These are phyloP conservation scores for Botryobasidium botryosum DNA, from an alignment of 768 basidiomycete species.

Conservation along the genomic window DNA sequence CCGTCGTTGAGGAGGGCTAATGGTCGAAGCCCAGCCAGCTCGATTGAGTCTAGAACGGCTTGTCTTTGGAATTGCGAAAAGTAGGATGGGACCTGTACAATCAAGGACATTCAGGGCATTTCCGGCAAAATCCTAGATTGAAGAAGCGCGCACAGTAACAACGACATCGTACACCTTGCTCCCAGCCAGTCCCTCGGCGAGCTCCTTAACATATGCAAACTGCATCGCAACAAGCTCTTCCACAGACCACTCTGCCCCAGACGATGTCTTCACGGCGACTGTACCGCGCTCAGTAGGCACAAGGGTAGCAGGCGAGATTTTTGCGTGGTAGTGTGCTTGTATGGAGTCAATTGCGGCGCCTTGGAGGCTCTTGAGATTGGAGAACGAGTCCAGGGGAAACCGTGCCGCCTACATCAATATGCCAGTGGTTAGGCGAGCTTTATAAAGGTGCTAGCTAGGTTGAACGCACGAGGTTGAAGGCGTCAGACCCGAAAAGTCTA, in stretches of 20 bases:
- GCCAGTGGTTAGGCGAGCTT: not conserved
- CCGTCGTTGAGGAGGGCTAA: slow-evolving; percentile 85
- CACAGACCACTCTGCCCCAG: slow-evolving; percentile 45
- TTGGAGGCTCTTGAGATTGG: slow-evolving; percentile 69
- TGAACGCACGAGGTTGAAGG: slow-evolving; percentile 61
- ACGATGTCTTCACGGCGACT: slow-evolving; percentile 35
- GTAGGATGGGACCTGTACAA: slow-evolving; percentile 58
- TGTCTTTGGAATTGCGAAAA: slow-evolving; percentile 85
- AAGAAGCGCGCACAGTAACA: slow-evolving; percentile 36
- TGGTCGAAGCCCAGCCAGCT: slow-evolving; percentile 72
- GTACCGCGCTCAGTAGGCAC: slow-evolving; percentile 41
- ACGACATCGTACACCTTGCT: slow-evolving; percentile 75
- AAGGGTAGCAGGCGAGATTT: slow-evolving; percentile 34
- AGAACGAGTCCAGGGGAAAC: slow-evolving; percentile 77
- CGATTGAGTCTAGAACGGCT: slow-evolving; percentile 81
- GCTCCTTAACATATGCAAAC: slow-evolving; percentile 71
- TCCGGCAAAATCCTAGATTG: not conserved
- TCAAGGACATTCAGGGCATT: not conserved
- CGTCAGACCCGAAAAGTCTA: slow-evolving; percentile 77
- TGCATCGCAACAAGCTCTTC: slow-evolving; percentile 95
- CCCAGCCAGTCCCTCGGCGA: slow-evolving; percentile 54
- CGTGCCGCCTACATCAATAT: slow-evolving; percentile 53
- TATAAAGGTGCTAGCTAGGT: not conserved
- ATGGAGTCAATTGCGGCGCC: slow-evolving; percentile 45
- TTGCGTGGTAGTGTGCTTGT: slow-evolving; percentile 20